Base-by-base conservation (phyloP, 306 rosid genomes). In the Corylus heterophylla region DNA sequence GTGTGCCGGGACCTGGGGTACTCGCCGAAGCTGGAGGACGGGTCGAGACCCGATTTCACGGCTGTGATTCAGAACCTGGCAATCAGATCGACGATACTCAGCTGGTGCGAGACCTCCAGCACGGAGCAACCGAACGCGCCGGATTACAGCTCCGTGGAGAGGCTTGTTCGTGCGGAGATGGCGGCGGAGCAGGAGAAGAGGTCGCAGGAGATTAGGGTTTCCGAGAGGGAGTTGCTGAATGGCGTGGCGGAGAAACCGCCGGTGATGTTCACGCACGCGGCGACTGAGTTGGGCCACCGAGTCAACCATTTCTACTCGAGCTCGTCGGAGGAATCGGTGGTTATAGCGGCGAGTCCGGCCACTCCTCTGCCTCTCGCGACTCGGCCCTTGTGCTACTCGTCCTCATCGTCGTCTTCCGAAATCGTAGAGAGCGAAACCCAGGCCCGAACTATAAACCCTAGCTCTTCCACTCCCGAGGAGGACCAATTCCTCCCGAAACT, bases 31-130 rank as follows among this genome's bases (percentile, higher is more conserved):
- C 84, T 91, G 0, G 83, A 87, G 37, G 96, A 91, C 71, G 97
- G 94, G 0, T 73, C 99, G 17, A 83, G 83, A 9, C 91, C 97
- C 55, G 97, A 96, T 81, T 96, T 91, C 89, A 86, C 98, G 16
- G 61, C 92, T 0, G 12, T 90, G 14, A 91, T 96, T 55, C 74
- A 92, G 8, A 96, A 96, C 73, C 35, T 83, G 35, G 90, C 89
- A 58, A 85, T 96, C 87, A 88, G 74, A 77, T 78, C 89, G 0
- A 88, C 97, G 0, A 91, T 91, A 35, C 76, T 74, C 58, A 77
- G 83, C 37, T 96, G 99, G 99, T 96, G 97, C 75, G 71, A 82
- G 12, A 69, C 54, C 0, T 74, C 91, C 56, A 83, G 74, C 1
- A 25, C 69, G 49, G 74, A 54, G 6, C 80, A 52, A 71, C 97